Percentiles rank a stretch among this genome's conserved stretches.
Evolutionary conservation across 495 filamentous ascomycete species (phyloP).

Genomic region (Tricharina praecox): DNA sequence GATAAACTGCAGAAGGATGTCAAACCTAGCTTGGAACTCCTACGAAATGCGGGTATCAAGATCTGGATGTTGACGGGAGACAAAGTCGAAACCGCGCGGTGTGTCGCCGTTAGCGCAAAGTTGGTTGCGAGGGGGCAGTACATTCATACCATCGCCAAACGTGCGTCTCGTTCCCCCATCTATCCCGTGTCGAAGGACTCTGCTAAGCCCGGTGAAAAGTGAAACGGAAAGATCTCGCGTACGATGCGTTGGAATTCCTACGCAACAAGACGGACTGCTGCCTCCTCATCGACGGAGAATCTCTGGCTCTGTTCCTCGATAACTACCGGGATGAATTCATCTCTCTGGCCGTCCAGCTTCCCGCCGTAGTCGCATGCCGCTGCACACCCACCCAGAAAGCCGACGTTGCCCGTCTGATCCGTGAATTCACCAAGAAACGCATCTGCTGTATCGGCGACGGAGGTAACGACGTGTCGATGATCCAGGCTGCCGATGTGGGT

Average conservation of each 20-base stretch:
- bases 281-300: slow-evolving; percentile 89
- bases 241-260: slow-evolving; percentile 73
- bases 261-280: slow-evolving; percentile 68
- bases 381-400: slow-evolving; percentile 97
- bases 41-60: slow-evolving; percentile 96
- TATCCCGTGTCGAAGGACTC: slow-evolving; percentile 6
- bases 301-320: slow-evolving; percentile 61
- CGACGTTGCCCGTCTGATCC: slow-evolving; percentile 79
- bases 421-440: slow-evolving; percentile 76
- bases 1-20: slow-evolving; percentile 92
- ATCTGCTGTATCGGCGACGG: slow-evolving; percentile 95
- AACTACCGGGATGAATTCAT: slow-evolving; percentile 76
- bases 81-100: slow-evolving; percentile 95
- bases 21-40: slow-evolving; percentile 80
- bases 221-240: slow-evolving; percentile 57
- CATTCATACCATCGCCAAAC: slow-evolving; percentile 82
- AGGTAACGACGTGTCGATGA: slow-evolving; percentile 98
- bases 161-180: slow-evolving; percentile 25
- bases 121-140: slow-evolving; percentile 89
- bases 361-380: slow-evolving; percentile 86
- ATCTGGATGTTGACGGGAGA: slow-evolving; percentile 99
- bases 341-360: slow-evolving; percentile 66
- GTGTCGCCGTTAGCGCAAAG: slow-evolving; percentile 87
- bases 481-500: slow-evolving; percentile 92
- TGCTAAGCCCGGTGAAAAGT: slow-evolving; percentile 25